Percentiles rank a stretch among this genome's conserved stretches.
phyloP scores from a whole-genome alignment of 2,329 filamentous ascomycete genomes.

The Neofusicoccum kwambonambiense region DNA sequence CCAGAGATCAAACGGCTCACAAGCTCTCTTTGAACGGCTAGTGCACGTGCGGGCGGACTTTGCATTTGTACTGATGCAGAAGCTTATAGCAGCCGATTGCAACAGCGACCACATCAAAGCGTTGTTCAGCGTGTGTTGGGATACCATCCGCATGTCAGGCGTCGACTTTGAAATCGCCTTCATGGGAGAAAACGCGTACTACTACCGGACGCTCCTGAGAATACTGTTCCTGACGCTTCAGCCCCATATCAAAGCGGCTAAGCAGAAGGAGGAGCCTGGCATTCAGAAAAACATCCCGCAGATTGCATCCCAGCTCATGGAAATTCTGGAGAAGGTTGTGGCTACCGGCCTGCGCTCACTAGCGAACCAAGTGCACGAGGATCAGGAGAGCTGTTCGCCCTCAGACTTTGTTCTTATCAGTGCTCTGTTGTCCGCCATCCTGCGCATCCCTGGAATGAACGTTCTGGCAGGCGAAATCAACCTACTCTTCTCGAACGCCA shows the following conservation, averaged over 20 bases:
- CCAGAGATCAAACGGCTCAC: slow-evolving; percentile 66
- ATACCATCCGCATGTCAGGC: slow-evolving; percentile 54
- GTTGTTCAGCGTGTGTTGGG: slow-evolving; percentile 61
- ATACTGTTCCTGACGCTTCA: slow-evolving; percentile 80
- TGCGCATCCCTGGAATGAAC: slow-evolving; percentile 73
- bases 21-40: slow-evolving; percentile 78
- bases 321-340: slow-evolving; percentile 76
- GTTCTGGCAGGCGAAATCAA: slow-evolving; percentile 56
- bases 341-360: slow-evolving; percentile 79
- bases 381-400: slow-evolving; percentile 62
- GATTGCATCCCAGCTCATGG: slow-evolving; percentile 57
- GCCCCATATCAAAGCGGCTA: slow-evolving; percentile 49
- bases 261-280: background rate
- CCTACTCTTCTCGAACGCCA: slow-evolving; percentile 55
- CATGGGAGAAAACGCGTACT: slow-evolving; percentile 58
- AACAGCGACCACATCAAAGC: slow-evolving; percentile 51
- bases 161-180: slow-evolving; percentile 61
- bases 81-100: slow-evolving; percentile 62
- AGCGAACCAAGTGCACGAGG: slow-evolving; percentile 77
- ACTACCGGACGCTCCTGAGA: slow-evolving; percentile 81
- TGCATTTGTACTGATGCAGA: slow-evolving; percentile 77
- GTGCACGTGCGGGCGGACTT: slow-evolving; percentile 76
- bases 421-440: slow-evolving; percentile 79
- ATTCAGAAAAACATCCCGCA: slow-evolving; percentile 26
- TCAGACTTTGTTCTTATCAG: slow-evolving; percentile 86